Conservation (phyloP, 306 rosid species). For the Benincasa hispida region DNA sequence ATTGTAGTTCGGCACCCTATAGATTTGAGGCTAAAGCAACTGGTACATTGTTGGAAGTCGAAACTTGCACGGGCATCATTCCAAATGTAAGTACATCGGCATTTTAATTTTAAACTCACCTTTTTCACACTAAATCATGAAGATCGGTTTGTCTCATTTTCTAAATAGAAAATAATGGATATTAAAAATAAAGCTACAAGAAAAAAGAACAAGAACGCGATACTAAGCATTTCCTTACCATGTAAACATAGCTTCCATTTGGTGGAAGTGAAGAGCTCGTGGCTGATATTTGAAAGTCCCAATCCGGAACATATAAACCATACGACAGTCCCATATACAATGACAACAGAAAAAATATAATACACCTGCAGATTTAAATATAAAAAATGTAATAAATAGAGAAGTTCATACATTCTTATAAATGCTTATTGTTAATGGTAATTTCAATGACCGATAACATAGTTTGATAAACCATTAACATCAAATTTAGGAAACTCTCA, state of each 20-base stretch:
- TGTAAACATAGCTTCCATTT: constrained; percentile 28
- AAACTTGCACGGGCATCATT: neutral
- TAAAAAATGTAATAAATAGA: neutral
- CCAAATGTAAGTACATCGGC: neutral
- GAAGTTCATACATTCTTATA: neutral
- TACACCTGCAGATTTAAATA: constrained; percentile 32
- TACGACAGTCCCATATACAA: constrained; percentile 47
- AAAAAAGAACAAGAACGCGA: neutral
- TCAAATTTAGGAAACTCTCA: neutral
- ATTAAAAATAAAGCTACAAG: neutral
- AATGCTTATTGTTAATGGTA: neutral
- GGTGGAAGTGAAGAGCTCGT: constrained; percentile 28
- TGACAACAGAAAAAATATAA: constrained; percentile 38
- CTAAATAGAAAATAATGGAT: neutral
- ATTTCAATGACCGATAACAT: neutral
- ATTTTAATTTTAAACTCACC: neutral
- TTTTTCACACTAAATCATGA: neutral
- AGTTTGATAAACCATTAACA: neutral
- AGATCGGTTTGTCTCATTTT: neutral
- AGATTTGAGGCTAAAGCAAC: neutral
- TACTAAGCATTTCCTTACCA: constrained; percentile 29
- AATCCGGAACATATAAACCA: constrained; percentile 84
- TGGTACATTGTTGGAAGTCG: neutral
- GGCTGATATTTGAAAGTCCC: constrained; percentile 47
- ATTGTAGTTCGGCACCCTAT: neutral